Evolutionary conservation across 257 asterid genomes (phyloP), one percentile per base, ranked within the genome.

Genomic region (Penstemon newberryi): DNA sequence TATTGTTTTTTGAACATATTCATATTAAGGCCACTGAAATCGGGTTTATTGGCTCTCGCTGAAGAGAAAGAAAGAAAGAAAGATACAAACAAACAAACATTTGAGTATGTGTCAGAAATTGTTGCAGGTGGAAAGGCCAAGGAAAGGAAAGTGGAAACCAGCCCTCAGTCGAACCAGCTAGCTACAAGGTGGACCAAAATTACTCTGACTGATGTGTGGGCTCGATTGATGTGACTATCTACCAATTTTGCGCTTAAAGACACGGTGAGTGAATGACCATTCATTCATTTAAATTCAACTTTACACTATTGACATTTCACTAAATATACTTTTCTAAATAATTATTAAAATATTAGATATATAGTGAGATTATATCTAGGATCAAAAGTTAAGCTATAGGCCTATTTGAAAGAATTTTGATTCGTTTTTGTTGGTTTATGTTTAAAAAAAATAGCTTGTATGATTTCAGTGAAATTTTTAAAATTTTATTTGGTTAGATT

Each of bases 41-140:
- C 33, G 33, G 33, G 33, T 25, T 25, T 25, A 25, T 2, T 15
- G 18, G 18, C 18, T 15, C 18, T 15, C 18, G 18, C 18, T 25
- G 33, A 25, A 25, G 33, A 25, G 33, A 25, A 25, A 25, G 33
- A 25, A 25, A 25, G 33, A 2, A 25, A 25, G 33, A 25, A 25
- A 25, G 33, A 25, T 25, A 1, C 33, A 25, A 25, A 25, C 65
- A 66, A 47, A 66, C 73, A 77, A 76, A 75, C 72, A 65, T 69
- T 73, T 67, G 75, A 55, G 18, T 13, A 7, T 13, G 60, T 70
- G 85, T 77, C 86, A 77, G 85, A 74, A 55, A 68, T 33, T 15
- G 63, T 25, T 25, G 33, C 77, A 60, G 74, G 69, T 61, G 66
- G 75, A 25, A 25, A 25, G 1, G 10, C 36, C 71, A 43, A 67